phyloP scores from a whole-genome alignment of 441 rosid genomes.

The Codiaeum variegatum region DNA sequence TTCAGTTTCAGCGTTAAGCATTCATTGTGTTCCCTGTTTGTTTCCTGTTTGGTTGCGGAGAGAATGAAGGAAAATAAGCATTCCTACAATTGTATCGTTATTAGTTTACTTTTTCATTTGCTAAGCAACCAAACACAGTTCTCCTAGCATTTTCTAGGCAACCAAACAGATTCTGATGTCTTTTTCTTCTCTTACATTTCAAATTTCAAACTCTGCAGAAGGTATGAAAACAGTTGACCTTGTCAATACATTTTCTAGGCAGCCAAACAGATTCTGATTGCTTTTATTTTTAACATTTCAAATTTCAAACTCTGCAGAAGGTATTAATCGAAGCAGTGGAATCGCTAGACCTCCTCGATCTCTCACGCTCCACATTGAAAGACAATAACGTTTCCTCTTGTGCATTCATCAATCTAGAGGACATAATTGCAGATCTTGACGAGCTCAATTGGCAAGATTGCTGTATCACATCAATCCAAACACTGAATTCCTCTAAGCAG shows the following conservation, averaged over 20 bases:
- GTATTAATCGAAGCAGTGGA: conserved; percentile 40
- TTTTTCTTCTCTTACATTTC: background rate
- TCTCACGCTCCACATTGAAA: conserved; percentile 61
- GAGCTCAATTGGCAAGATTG: conserved; percentile 66
- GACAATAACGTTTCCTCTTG: conserved; percentile 28
- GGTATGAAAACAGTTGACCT: too few species aligned
- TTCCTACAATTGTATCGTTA: background rate
- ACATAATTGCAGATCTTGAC: conserved; percentile 43
- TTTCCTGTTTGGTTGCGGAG: conserved; percentile 19
- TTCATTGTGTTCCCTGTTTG: conserved; percentile 8
- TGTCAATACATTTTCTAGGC: background rate
- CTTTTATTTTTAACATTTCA: background rate
- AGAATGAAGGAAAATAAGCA: conserved; percentile 9
- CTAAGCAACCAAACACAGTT: background rate
- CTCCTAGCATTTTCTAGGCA: background rate
- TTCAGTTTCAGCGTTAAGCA: background rate
- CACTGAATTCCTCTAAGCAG: conserved; percentile 16
- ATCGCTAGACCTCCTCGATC: conserved; percentile 46
- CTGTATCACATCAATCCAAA: conserved; percentile 45
- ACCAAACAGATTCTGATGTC: background rate
- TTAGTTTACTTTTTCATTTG: background rate
- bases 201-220: conserved; percentile 25
- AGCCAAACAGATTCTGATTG: conserved; percentile 3
- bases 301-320: conserved; percentile 26
- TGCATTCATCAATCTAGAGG: conserved; percentile 29